Conservation (phyloP, 345 rosid species). For the Corchorus olitorius region DNA sequence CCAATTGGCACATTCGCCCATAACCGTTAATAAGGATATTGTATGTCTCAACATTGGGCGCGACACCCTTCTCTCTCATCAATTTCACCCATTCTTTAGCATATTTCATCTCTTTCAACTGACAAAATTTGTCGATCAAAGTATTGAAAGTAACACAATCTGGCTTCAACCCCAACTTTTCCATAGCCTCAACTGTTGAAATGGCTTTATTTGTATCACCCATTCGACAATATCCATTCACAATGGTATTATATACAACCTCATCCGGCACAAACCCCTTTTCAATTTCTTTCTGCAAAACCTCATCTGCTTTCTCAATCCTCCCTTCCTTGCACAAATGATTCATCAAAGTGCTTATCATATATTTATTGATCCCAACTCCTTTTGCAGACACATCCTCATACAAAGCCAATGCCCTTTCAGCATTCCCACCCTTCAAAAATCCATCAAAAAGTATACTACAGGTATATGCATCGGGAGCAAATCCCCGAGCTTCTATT, state of each 20-base stretch:
- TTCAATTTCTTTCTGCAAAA: conserved; percentile 47
- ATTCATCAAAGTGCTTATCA: conserved; percentile 61
- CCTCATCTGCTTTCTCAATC: conserved; percentile 62
- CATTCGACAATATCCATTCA: conserved; percentile 63
- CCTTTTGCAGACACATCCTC: conserved; percentile 45
- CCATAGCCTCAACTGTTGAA: conserved; percentile 54
- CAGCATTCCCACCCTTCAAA: conserved; percentile 38
- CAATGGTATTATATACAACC: conserved; percentile 59
- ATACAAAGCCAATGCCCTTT: conserved; percentile 51
- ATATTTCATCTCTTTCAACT: conserved; percentile 55
- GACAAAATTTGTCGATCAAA: conserved; percentile 59
- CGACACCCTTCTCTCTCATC: conserved; percentile 64
- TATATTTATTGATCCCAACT: conserved; percentile 49
- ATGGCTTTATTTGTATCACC: conserved; percentile 57
- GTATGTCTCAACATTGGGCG: conserved; percentile 59
- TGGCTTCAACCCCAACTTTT: conserved; percentile 56
- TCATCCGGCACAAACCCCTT: conserved; percentile 54
- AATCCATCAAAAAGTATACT: conserved; percentile 61
- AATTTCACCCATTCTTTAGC: conserved; percentile 63
- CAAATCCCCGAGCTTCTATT: conserved; percentile 66
- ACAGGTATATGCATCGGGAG: conserved; percentile 63
- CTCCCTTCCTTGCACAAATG: conserved; percentile 64
- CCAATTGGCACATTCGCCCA: conserved; percentile 55
- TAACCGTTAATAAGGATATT: conserved; percentile 74
- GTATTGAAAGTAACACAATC: conserved; percentile 58